A percentile compares a stretch with the other conserved stretches of the same genome.
phyloP scores from a whole-genome alignment of 169 alveolate species.

The Plasmodium yoelii region DNA sequence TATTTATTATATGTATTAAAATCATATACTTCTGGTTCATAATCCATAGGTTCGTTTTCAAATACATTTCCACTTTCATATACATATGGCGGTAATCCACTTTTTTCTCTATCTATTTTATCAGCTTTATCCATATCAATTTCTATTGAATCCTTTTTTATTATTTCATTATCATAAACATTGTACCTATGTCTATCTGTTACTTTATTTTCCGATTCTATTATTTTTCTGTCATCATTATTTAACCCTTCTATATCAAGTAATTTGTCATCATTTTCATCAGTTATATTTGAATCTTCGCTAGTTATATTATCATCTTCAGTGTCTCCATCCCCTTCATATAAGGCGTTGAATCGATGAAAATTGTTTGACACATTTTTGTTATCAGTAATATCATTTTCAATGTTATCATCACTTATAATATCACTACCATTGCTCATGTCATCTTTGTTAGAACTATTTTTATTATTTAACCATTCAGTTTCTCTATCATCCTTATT shows the following conservation, averaged over 20 bases:
- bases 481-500: neutral
- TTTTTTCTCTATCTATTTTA: slow-evolving; percentile 50
- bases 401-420: slow-evolving; percentile 4
- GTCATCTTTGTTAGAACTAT: slow-evolving; percentile 5
- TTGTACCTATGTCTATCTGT: slow-evolving; percentile 53
- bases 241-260: neutral
- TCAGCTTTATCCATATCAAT: slow-evolving; percentile 55
- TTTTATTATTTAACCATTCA: slow-evolving; percentile 7
- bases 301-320: neutral
- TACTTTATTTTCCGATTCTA: slow-evolving; percentile 16
- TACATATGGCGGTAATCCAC: slow-evolving; percentile 67
- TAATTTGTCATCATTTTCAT: neutral
- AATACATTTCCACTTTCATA: slow-evolving; percentile 57
- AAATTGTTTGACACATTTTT: neutral
- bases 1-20: slow-evolving; percentile 75
- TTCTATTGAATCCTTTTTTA: slow-evolving; percentile 23
- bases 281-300: neutral
- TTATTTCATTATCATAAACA: slow-evolving; percentile 48
- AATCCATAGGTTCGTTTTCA: slow-evolving; percentile 42
- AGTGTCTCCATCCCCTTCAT: slow-evolving; percentile 12
- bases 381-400: neutral
- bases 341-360: slow-evolving; percentile 11
- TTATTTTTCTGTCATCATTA: slow-evolving; percentile 16
- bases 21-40: slow-evolving; percentile 77
- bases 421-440: slow-evolving; percentile 1